These are phyloP conservation scores for Trypanosoma melophagium DNA, from an alignment of 208 protist genomes.

Conservation along the genomic window DNA sequence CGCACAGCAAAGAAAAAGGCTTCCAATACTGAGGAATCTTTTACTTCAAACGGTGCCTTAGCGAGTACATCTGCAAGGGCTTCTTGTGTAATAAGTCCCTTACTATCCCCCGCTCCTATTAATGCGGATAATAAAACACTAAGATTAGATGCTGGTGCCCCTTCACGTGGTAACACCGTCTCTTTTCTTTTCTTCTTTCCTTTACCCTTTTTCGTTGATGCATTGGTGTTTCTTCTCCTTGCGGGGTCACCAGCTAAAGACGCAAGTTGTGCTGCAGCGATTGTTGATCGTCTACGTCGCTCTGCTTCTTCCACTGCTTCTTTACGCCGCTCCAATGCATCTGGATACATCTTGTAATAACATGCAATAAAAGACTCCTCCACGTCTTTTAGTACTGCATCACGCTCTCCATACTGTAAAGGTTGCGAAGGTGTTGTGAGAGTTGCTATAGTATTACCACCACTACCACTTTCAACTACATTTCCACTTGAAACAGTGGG, in stretches of 20 bases:
- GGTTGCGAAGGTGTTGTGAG: background rate
- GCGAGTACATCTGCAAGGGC: conserved; percentile 35
- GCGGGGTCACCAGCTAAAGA: conserved; percentile 3
- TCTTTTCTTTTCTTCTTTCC: conserved; percentile 30
- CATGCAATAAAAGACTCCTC: conserved; percentile 57
- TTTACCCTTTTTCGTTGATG: conserved; percentile 1
- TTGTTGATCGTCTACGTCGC: conserved; percentile 16
- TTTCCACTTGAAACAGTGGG: background rate
- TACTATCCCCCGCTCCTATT: conserved; percentile 38
- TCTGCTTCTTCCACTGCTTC: conserved; percentile 22
- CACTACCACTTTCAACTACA: background rate
- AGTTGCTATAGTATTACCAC: background rate
- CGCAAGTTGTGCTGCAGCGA: conserved; percentile 18
- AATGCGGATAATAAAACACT: conserved; percentile 40
- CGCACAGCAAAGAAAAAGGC: conserved; percentile 30
- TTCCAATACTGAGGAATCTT: conserved; percentile 27
- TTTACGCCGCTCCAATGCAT: conserved; percentile 26
- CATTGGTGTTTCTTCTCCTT: background rate
- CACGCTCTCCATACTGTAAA: conserved; percentile 8
- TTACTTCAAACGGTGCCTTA: conserved; percentile 58
- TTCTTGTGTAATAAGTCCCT: conserved; percentile 43
- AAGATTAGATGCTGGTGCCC: conserved; percentile 45
- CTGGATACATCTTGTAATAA: conserved; percentile 52
- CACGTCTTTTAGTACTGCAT: conserved; percentile 37
- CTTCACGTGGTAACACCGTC: conserved; percentile 20